A percentile compares a stretch with the other conserved stretches of the same genome.
These are phyloP conservation scores for Lagenaria siceraria DNA, from an alignment of 306 rosid species.

Conservation along the genomic window DNA sequence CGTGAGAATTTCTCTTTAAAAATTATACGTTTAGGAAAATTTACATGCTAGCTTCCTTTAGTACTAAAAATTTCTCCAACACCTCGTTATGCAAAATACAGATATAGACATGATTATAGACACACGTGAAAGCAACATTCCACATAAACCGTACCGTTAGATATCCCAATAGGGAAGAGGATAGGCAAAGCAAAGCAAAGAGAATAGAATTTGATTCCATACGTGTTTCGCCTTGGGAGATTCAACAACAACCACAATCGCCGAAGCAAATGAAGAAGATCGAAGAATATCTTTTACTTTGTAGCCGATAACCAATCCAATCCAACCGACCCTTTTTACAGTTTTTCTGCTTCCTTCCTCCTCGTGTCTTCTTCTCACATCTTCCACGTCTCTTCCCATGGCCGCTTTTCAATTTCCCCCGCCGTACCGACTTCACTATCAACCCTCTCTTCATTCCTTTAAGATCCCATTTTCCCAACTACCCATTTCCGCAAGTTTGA, in stretches of 20 bases:
- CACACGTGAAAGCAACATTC: background rate
- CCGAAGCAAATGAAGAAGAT: background rate
- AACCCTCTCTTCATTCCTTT: background rate
- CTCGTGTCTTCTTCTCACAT: background rate
- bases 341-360: background rate
- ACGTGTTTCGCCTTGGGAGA: background rate
- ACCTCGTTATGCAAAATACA: too few species aligned
- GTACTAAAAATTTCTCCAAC: too few species aligned
- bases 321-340: background rate
- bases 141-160: background rate
- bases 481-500: background rate
- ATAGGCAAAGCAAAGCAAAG: background rate
- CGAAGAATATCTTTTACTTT: background rate
- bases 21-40: too few species aligned
- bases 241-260: background rate
- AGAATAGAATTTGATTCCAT: background rate
- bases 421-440: background rate
- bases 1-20: too few species aligned
- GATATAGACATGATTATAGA: too few species aligned
- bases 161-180: background rate
- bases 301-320: background rate
- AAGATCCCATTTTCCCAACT: background rate
- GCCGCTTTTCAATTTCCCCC: background rate
- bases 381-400: slow-evolving; percentile 1
- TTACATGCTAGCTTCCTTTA: too few species aligned